Evolutionary conservation across 148 eudicot species (phyloP).

Genomic region (Heliosperma pusillum): DNA sequence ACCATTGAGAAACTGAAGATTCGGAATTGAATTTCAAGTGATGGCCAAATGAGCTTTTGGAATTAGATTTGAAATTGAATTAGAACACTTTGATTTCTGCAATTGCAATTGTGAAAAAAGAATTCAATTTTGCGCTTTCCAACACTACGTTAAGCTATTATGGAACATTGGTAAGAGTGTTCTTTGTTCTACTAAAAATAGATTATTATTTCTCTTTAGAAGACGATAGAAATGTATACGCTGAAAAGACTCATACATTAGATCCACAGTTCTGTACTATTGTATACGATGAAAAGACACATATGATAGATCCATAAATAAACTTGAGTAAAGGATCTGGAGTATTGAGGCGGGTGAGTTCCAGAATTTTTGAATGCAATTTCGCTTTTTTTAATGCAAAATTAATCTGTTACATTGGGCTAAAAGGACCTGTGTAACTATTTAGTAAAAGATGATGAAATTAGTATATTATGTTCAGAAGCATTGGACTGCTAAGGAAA

Average conservation of each 20-base stretch:
- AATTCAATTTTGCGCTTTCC: too few species aligned
- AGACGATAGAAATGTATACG: neutral
- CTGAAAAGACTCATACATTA: neutral
- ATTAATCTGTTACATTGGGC: neutral
- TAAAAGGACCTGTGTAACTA: neutral
- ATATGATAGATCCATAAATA: neutral
- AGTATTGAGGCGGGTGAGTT: neutral
- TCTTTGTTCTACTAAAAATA: neutral
- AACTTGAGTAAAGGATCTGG: neutral
- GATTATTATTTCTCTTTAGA: too few species aligned
- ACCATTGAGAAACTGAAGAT: too few species aligned
- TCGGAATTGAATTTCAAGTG: too few species aligned
- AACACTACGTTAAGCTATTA: too few species aligned
- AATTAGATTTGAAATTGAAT: too few species aligned
- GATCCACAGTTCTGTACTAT: neutral
- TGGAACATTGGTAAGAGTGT: neutral
- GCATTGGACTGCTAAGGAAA: neutral
- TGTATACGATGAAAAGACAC: neutral
- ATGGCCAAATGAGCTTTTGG: too few species aligned
- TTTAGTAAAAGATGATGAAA: neutral
- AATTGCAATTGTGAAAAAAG: too few species aligned
- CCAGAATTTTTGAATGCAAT: neutral
- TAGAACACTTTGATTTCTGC: too few species aligned
- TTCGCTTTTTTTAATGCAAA: neutral
- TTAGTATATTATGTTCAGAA: neutral